A percentile compares a stretch with the other conserved stretches of the same genome.
Evolutionary conservation across 768 basidiomycete genomes (phyloP).

Genomic region (Phlegmacium glaucopus): DNA sequence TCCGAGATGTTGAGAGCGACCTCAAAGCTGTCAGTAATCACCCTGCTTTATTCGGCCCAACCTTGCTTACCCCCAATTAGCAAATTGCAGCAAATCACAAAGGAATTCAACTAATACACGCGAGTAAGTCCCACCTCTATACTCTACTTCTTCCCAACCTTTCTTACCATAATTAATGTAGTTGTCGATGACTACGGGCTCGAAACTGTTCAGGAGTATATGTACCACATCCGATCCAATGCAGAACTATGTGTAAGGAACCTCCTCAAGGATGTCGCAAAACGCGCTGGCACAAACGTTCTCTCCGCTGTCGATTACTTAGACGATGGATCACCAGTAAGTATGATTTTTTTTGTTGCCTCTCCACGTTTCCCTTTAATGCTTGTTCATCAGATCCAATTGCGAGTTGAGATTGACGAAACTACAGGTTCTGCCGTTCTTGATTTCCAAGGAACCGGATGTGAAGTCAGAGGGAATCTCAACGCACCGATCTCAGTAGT

Average conservation of each 20-base stretch:
- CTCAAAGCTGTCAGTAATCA: slow-evolving; percentile 69
- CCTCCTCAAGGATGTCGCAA: slow-evolving; percentile 72
- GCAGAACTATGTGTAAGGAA: slow-evolving; percentile 86
- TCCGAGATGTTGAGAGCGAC: slow-evolving; percentile 89
- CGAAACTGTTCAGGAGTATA: slow-evolving; percentile 87
- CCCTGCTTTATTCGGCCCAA: neutral
- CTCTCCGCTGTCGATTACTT: slow-evolving; percentile 79
- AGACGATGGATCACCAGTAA: slow-evolving; percentile 83
- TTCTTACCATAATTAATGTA: slow-evolving; percentile 23
- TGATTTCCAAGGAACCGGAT: slow-evolving; percentile 83
- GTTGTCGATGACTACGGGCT: slow-evolving; percentile 87
- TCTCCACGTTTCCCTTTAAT: neutral
- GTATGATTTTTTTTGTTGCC: slow-evolving; percentile 14
- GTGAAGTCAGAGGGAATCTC: slow-evolving; percentile 80
- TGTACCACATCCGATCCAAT: slow-evolving; percentile 86
- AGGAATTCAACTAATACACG: slow-evolving; percentile 81
- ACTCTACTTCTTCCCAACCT: slow-evolving; percentile 2
- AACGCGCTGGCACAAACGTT: slow-evolving; percentile 59
- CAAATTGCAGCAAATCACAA: slow-evolving; percentile 96
- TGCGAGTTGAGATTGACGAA: slow-evolving; percentile 76
- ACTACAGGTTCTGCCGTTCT: slow-evolving; percentile 72
- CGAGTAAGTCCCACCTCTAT: slow-evolving; percentile 42
- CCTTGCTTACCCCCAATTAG: slow-evolving; percentile 32
- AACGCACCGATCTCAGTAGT: slow-evolving; percentile 86
- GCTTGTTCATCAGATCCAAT: slow-evolving; percentile 49